phyloP scores from a whole-genome alignment of 768 basidiomycete species.

The Russula foetens region DNA sequence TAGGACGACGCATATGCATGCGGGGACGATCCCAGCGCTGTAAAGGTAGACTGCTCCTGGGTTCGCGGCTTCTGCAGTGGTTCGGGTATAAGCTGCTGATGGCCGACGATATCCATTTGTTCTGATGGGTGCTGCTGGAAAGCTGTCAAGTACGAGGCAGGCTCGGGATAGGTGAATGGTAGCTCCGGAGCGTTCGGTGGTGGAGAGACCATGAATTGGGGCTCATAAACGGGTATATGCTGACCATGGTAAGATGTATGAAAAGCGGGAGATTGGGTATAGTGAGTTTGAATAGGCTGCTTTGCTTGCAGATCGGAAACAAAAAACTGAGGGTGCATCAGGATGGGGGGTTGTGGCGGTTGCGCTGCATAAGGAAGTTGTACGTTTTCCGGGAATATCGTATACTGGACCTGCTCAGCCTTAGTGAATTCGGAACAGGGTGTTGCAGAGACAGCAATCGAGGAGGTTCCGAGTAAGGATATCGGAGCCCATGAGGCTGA shows the following conservation, averaged over 20 bases:
- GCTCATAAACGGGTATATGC: background rate
- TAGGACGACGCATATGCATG: background rate
- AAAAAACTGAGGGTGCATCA: no score
- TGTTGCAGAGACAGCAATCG: background rate
- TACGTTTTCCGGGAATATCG: background rate
- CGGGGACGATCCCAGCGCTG: background rate
- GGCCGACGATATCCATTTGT: background rate
- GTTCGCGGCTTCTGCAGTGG: background rate
- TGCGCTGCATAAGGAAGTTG: background rate
- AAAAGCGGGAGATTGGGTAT: background rate
- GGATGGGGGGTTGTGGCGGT: background rate
- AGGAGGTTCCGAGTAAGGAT: background rate
- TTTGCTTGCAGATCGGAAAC: background rate
- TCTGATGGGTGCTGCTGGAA: background rate
- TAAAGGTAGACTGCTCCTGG: background rate
- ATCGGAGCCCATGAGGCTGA: background rate
- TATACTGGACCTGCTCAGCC: background rate
- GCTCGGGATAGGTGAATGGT: no score
- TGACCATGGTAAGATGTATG: background rate
- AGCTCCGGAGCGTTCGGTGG: background rate
- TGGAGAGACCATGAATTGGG: background rate
- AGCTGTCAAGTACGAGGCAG: background rate
- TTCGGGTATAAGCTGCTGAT: background rate
- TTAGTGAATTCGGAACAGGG: background rate
- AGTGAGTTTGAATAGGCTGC: background rate